These are phyloP conservation scores for Nitzschia sp. DNA, from an alignment of 108 stramenopile genomes.

Conservation along the genomic window DNA sequence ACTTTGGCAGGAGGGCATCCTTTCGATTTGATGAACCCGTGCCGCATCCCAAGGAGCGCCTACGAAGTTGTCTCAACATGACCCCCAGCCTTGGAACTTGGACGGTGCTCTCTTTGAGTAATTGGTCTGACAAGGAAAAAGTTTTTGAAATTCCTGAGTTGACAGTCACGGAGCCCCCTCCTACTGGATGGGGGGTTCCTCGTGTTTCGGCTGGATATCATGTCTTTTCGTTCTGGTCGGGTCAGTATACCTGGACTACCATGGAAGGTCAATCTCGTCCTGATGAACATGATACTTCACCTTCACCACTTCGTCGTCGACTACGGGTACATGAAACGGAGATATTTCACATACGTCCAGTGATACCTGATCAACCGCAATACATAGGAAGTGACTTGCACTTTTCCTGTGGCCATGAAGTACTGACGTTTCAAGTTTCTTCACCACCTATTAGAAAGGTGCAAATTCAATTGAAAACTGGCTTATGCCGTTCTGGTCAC, in stretches of 20 bases:
- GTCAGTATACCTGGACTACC: slow-evolving; percentile 71
- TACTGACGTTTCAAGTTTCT: slow-evolving; percentile 50
- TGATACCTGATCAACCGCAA: slow-evolving; percentile 66
- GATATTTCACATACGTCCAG: slow-evolving; percentile 81
- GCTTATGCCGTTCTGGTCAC: slow-evolving; percentile 56
- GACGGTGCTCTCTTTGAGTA: slow-evolving; percentile 80
- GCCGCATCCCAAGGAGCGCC: slow-evolving; percentile 55
- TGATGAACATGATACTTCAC: slow-evolving; percentile 27
- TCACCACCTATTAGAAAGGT: slow-evolving; percentile 19
- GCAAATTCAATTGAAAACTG: slow-evolving; percentile 50
- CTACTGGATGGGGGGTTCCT: slow-evolving; percentile 35
- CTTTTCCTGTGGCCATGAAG: slow-evolving; percentile 89
- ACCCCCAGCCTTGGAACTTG: slow-evolving; percentile 80
- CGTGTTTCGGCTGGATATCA: slow-evolving; percentile 61
- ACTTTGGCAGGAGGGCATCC: slow-evolving; percentile 41
- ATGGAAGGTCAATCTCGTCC: slow-evolving; percentile 6
- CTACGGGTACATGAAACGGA: slow-evolving; percentile 78
- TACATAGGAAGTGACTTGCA: slow-evolving; percentile 91
- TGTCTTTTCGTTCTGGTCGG: slow-evolving; percentile 84
- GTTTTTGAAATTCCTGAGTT: slow-evolving; percentile 43
- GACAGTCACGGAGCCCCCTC: slow-evolving; percentile 41
- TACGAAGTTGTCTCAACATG: slow-evolving; percentile 79
- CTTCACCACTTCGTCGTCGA: slow-evolving; percentile 55
- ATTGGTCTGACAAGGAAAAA: slow-evolving; percentile 68
- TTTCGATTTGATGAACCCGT: slow-evolving; percentile 24